These are phyloP conservation scores for Mycosarcoma mackinlayi DNA, from an alignment of 1,284 basidiomycete genomes.

Conservation along the genomic window DNA sequence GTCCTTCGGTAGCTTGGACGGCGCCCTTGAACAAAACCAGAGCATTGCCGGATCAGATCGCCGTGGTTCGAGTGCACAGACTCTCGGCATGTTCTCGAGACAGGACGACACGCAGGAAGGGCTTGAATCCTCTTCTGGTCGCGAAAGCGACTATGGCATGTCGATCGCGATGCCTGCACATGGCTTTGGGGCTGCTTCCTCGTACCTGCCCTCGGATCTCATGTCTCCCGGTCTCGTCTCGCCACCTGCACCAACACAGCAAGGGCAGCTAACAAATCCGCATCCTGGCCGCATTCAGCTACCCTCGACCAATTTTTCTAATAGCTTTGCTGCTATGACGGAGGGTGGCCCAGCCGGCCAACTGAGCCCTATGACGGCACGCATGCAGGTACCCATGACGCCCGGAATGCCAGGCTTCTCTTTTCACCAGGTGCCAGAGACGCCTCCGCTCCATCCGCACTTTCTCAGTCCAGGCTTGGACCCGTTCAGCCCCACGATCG, in stretches of 20 bases:
- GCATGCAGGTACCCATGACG: constrained; percentile 66
- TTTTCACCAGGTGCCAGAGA: constrained; percentile 68
- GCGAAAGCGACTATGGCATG: constrained; percentile 32
- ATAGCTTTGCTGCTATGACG: constrained; percentile 24
- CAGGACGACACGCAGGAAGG: constrained; percentile 1
- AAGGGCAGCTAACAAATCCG: background rate
- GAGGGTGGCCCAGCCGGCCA: constrained; percentile 6
- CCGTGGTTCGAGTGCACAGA: constrained; percentile 5
- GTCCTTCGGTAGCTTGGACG: constrained; percentile 7
- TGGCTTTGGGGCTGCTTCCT: constrained; percentile 35
- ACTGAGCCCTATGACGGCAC: constrained; percentile 39
- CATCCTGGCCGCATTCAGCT: constrained; percentile 61
- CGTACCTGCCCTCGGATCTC: constrained; percentile 45
- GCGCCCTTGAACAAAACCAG: constrained; percentile 8
- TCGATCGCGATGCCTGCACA: constrained; percentile 38
- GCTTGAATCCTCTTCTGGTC: background rate
- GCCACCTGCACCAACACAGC: constrained; percentile 21
- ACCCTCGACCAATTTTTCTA: constrained; percentile 43
- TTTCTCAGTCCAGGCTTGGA: constrained; percentile 68
- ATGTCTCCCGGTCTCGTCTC: constrained; percentile 50
- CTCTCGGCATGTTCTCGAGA: constrained; percentile 17
- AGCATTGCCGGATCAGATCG: background rate
- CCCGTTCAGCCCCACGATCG: constrained; percentile 57
- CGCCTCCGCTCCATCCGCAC: constrained; percentile 68
- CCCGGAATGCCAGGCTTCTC: constrained; percentile 70